A percentile compares a stretch with the other conserved stretches of the same genome.
phyloP scores from a whole-genome alignment of 1,139 yeast genomes.

The Meyerozyma athensensis region DNA sequence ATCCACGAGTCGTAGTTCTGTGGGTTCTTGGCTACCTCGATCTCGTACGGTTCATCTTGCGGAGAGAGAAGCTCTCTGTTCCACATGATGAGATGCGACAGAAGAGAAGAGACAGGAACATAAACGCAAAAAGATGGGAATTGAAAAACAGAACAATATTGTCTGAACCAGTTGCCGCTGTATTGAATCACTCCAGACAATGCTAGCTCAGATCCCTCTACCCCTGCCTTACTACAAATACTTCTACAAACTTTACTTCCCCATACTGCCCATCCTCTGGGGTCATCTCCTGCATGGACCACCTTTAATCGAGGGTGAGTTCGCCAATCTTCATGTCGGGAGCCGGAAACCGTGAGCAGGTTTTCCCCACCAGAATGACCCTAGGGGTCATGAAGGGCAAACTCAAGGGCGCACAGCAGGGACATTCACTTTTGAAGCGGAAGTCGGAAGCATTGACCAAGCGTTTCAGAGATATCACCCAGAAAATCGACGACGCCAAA shows the following conservation, averaged over 20 bases:
- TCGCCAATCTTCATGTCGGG: conserved; percentile 33
- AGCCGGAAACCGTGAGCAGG: conserved; percentile 67
- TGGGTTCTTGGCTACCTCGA: conserved; percentile 41
- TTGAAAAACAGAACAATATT: too few species aligned
- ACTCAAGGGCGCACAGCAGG: conserved; percentile 96
- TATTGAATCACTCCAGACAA: too few species aligned
- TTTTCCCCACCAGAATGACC: conserved; percentile 97
- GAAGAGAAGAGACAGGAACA: too few species aligned
- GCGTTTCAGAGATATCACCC: conserved; percentile 92
- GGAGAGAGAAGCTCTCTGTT: not conserved
- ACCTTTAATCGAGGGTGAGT: not conserved
- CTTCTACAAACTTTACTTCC: too few species aligned
- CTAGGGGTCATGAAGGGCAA: conserved; percentile 91
- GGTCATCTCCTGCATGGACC: too few species aligned
- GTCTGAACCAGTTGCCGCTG: too few species aligned
- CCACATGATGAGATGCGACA: conserved; percentile 3
- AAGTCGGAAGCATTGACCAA: conserved; percentile 96
- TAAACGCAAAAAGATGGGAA: too few species aligned
- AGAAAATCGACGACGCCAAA: conserved; percentile 90
- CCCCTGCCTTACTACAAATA: too few species aligned
- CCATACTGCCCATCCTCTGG: too few species aligned
- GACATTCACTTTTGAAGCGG: conserved; percentile 87
- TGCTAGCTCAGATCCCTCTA: too few species aligned
- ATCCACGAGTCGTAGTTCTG: conserved; percentile 48
- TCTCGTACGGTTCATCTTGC: conserved; percentile 24